A percentile compares a stretch with the other conserved stretches of the same genome.
Conservation (phyloP, 2,329 filamentous ascomycete genomes). For the Xylariaceae sp. region DNA sequence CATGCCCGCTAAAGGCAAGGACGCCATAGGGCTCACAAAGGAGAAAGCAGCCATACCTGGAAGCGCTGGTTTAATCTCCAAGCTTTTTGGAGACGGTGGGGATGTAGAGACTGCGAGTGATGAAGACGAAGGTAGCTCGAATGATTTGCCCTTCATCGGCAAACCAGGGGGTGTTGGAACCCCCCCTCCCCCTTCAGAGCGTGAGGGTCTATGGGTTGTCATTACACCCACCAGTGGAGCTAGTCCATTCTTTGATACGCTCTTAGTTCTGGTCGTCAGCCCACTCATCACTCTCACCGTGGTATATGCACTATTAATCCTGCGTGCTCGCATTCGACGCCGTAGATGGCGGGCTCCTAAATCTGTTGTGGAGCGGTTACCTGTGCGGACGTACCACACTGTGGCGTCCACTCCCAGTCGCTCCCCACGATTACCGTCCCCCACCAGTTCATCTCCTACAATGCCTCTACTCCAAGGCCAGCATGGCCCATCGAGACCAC, state of each 20-base stretch:
- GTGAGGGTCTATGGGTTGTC: slow-evolving; percentile 94
- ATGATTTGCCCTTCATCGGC: slow-evolving; percentile 34
- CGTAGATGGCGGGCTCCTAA: slow-evolving; percentile 97
- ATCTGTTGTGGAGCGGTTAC: slow-evolving; percentile 91
- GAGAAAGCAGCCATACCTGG: slow-evolving; percentile 35
- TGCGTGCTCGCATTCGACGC: slow-evolving; percentile 87
- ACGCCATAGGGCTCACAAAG: slow-evolving; percentile 39
- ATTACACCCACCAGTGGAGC: slow-evolving; percentile 88
- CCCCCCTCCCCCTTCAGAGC: slow-evolving; percentile 51
- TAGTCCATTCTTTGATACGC: slow-evolving; percentile 93
- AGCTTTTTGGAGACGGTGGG: slow-evolving; percentile 56
- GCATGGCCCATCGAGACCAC: slow-evolving; percentile 54
- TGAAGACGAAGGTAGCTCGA: slow-evolving; percentile 40
- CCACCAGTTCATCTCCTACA: slow-evolving; percentile 71
- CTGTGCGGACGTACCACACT: slow-evolving; percentile 93
- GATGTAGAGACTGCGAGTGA: slow-evolving; percentile 41
- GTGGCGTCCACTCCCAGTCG: slow-evolving; percentile 69
- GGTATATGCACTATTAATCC: slow-evolving; percentile 86
- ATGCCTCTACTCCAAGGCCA: slow-evolving; percentile 77
- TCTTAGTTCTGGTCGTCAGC: slow-evolving; percentile 95
- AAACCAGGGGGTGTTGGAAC: slow-evolving; percentile 37
- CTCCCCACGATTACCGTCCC: slow-evolving; percentile 66
- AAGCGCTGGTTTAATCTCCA: slow-evolving; percentile 52
- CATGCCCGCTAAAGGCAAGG: slow-evolving; percentile 41
- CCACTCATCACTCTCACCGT: slow-evolving; percentile 91